These are phyloP conservation scores for Galerina marginata DNA, from an alignment of 768 basidiomycete species.

Conservation along the genomic window DNA sequence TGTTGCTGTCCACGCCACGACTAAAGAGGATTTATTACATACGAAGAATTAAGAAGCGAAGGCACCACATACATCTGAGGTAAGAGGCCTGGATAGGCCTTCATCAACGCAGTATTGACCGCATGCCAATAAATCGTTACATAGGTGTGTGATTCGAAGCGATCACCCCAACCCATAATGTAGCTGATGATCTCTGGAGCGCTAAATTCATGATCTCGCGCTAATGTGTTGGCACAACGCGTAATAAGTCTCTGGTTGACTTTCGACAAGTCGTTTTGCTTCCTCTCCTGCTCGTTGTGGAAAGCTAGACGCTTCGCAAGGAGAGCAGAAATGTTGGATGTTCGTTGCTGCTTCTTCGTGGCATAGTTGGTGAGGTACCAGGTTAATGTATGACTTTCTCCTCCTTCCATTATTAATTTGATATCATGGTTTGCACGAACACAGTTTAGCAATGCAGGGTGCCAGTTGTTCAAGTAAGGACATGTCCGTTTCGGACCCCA, in stretches of 20 bases:
- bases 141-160: conserved; percentile 41
- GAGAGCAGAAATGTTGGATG: conserved; percentile 43
- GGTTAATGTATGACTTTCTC: conserved; percentile 35
- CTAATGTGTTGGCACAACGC: conserved; percentile 37
- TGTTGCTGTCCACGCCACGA: too few relatives aligned
- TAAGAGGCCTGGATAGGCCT: background rate
- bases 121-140: conserved; percentile 38
- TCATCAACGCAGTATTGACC: background rate
- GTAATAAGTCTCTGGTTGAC: conserved; percentile 35
- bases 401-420: conserved; percentile 41
- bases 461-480: conserved; percentile 33
- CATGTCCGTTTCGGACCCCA: conserved; percentile 32
- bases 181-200: conserved; percentile 42
- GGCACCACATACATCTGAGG: background rate
- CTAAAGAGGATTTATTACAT: too few relatives aligned
- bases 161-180: conserved; percentile 49
- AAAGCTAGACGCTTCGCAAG: conserved; percentile 36
- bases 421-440: conserved; percentile 42
- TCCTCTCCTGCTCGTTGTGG: conserved; percentile 19
- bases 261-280: conserved; percentile 16
- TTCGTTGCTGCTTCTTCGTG: conserved; percentile 43
- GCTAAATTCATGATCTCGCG: conserved; percentile 40
- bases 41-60: too few relatives aligned
- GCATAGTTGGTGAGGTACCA: conserved; percentile 47
- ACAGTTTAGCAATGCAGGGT: conserved; percentile 26